These are phyloP conservation scores for Lactarius deliciosus DNA, from an alignment of 768 basidiomycete species.

Conservation along the genomic window DNA sequence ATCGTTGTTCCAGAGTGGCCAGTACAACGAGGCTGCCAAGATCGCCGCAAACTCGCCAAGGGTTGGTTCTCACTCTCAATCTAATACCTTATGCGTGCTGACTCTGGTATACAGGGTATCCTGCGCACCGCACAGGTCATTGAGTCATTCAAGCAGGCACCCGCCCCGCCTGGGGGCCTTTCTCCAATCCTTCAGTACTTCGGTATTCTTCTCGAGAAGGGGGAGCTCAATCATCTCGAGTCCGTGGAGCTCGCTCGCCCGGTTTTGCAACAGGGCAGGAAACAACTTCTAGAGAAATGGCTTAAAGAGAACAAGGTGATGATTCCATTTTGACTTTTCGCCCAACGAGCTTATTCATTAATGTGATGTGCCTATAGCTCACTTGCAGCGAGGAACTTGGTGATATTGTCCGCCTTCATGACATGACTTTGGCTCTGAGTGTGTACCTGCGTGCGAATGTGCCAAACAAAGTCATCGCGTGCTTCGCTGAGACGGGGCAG, in stretches of 20 bases:
- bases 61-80: slow-evolving; percentile 43
- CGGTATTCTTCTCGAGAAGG: slow-evolving; percentile 97
- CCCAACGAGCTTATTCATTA: not conserved
- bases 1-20: slow-evolving; percentile 81
- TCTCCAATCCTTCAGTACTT: slow-evolving; percentile 98
- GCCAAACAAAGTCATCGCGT: slow-evolving; percentile 98
- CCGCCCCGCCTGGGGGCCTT: slow-evolving; percentile 84
- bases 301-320: slow-evolving; percentile 96
- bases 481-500: slow-evolving; percentile 98
- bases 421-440: slow-evolving; percentile 96
- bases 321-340: slow-evolving; percentile 8
- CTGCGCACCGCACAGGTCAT: slow-evolving; percentile 93
- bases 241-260: slow-evolving; percentile 95
- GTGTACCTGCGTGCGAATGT: slow-evolving; percentile 97
- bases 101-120: slow-evolving; percentile 61
- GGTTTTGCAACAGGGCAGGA: slow-evolving; percentile 92
- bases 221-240: slow-evolving; percentile 95
- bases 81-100: slow-evolving; percentile 5
- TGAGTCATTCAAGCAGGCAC: slow-evolving; percentile 95
- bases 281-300: slow-evolving; percentile 98
- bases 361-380: slow-evolving; percentile 51
- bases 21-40: slow-evolving; percentile 94
- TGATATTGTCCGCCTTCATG: slow-evolving; percentile 90
- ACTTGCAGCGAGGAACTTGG: slow-evolving; percentile 99
- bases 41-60: slow-evolving; percentile 96